Base-by-base conservation (phyloP, 441 rosid genomes). In the Pelargonium fulgidum region DNA sequence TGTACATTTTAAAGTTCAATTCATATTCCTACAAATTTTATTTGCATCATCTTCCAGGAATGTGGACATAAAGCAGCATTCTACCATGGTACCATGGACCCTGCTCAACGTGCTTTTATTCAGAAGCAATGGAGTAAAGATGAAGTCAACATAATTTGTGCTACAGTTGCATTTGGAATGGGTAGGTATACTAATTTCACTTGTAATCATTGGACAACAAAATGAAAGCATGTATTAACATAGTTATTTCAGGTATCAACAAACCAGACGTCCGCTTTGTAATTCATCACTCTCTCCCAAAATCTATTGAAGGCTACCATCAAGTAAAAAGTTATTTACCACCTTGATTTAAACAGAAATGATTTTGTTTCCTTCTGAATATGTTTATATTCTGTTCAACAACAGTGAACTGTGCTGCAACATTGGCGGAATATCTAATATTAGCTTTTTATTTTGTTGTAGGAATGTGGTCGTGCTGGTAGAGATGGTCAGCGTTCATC, bases 391-490 rank as follows among this genome's bases (percentile, higher is more conserved):
- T 64, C 6, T 26, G 63, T 58, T 22, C 50, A n/a, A 39, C 24
- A 58, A 24, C 66, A 64, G 59, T 56, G 44, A 65, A 24, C 33
- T 16, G 14, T 22, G 42, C 41, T 64, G 20, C 50, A 24, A 20
- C 19, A 16, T 44, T 66, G 39, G 56, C 50, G 19, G 19, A 61
- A 26, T 67, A 61, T 16, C 50, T 29, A 8, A 67, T 64, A 52
- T 29, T 56, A 42, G 73, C 19, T 48, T 66, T 65, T 72, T 67
- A 3, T 62, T 59, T 66, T 77, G 67, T 75, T 24, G 62, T 73
- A 94, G 99, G 98, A 94, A 80, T 94, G 99, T 13, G 99, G 99
- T 52, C 98, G 97, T 74, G 99, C 98, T 70, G 99, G 99, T 76
- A 85, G 99, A 79, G 98, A 94, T 77, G 99, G 97, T 62, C 96